phyloP scores from a whole-genome alignment of 768 basidiomycete genomes.

The Suillus subluteus region DNA sequence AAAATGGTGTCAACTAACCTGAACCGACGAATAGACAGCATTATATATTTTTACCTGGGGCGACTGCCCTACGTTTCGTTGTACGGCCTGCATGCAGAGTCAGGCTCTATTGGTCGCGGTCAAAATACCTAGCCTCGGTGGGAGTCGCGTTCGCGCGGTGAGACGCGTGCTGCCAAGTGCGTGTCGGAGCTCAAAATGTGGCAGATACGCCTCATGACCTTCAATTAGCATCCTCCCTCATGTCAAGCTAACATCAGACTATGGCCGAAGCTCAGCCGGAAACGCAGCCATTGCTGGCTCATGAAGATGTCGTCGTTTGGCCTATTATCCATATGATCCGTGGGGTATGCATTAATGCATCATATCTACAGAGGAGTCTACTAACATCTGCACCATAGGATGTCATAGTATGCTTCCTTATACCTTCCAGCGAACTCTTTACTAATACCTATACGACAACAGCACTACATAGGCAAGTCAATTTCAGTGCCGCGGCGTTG shows the following conservation, averaged over 20 bases:
- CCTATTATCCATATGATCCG: constrained; percentile 83
- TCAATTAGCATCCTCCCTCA: not conserved
- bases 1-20: constrained; percentile 46
- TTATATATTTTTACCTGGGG: constrained; percentile 86
- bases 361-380: not conserved
- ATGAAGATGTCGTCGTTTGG: constrained; percentile 69
- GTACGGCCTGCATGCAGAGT: constrained; percentile 33
- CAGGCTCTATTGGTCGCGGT: constrained; percentile 20
- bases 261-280: constrained; percentile 29
- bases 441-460: constrained; percentile 13
- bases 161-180: constrained; percentile 25
- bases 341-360: constrained; percentile 44
- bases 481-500: constrained; percentile 10
- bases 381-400: constrained; percentile 49
- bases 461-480: constrained; percentile 71
- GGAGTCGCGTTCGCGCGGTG: constrained; percentile 20
- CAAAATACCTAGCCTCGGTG: constrained; percentile 28
- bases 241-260: constrained; percentile 3
- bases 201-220: constrained; percentile 5
- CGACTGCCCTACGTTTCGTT: constrained; percentile 38
- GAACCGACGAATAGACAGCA: constrained; percentile 89
- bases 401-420: constrained; percentile 45
- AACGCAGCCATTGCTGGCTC: constrained; percentile 45
- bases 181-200: constrained; percentile 39
- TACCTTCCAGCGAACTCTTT: constrained; percentile 3